These are phyloP conservation scores for Aspergillus phoenicis DNA, from an alignment of 2,329 filamentous ascomycete species.

Conservation along the genomic window DNA sequence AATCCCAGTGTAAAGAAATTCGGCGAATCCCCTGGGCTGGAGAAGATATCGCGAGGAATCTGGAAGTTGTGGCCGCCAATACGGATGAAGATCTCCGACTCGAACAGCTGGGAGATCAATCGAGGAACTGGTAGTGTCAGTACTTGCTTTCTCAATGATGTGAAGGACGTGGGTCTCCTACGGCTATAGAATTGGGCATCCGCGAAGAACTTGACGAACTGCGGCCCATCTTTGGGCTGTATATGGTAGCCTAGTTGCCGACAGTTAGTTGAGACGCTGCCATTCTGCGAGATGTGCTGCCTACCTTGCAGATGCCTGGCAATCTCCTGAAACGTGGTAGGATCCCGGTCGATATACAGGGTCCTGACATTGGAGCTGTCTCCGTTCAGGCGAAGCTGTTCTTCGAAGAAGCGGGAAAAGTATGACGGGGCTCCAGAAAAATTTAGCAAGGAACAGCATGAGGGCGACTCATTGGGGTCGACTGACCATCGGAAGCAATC, in stretches of 20 bases:
- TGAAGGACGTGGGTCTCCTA: constrained; percentile 46
- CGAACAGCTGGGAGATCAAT: constrained; percentile 86
- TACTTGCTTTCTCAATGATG: too few species aligned
- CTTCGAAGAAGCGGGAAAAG: constrained; percentile 90
- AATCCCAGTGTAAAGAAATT: constrained; percentile 96
- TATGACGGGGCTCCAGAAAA: constrained; percentile 81
- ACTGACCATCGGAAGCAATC: constrained; percentile 71
- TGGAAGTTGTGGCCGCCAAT: constrained; percentile 87
- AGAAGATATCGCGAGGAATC: constrained; percentile 86
- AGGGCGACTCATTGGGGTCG: background rate
- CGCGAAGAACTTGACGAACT: constrained; percentile 90
- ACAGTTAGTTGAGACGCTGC: constrained; percentile 6
- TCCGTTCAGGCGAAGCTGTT: constrained; percentile 70
- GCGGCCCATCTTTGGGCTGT: constrained; percentile 74
- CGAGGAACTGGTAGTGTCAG: constrained; percentile 69
- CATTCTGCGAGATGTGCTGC: background rate
- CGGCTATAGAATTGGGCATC: constrained; percentile 93
- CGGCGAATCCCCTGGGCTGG: constrained; percentile 81
- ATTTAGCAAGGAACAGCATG: constrained; percentile 47
- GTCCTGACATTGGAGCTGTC: constrained; percentile 68
- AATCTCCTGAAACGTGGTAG: constrained; percentile 84
- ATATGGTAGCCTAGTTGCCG: constrained; percentile 71
- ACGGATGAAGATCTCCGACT: constrained; percentile 82
- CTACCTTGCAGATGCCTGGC: constrained; percentile 79
- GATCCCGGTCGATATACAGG: constrained; percentile 93